Percentiles rank a stretch among this genome's conserved stretches.
These are phyloP conservation scores for Pezicula radicicola DNA, from an alignment of 2,329 filamentous ascomycete species.

Conservation along the genomic window DNA sequence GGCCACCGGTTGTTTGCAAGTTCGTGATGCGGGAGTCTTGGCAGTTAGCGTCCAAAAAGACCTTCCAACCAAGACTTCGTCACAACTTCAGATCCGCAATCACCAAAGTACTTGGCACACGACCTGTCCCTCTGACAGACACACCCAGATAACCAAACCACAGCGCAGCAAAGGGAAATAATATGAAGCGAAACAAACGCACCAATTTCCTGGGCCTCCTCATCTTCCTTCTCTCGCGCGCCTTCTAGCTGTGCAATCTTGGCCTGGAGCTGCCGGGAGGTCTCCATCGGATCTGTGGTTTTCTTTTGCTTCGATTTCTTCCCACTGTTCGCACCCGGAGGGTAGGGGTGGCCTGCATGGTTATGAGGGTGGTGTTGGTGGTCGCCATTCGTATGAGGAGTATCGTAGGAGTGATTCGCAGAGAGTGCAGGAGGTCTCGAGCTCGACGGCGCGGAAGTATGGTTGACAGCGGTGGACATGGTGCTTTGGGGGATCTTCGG, in stretches of 20 bases:
- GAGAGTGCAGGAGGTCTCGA: conserved; percentile 24
- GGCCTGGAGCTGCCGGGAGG: conserved; percentile 85
- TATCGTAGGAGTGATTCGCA: conserved; percentile 24
- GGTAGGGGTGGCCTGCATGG: conserved; percentile 37
- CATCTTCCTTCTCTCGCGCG: conserved; percentile 90
- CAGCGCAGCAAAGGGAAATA: not conserved
- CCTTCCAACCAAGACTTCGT: not conserved
- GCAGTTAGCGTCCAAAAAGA: too few relatives aligned
- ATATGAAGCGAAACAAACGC: conserved; percentile 35
- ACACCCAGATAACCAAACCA: not conserved
- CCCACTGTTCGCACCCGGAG: conserved; percentile 46
- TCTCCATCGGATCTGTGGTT: conserved; percentile 78
- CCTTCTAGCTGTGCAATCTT: conserved; percentile 95
- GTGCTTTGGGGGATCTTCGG: conserved; percentile 7
- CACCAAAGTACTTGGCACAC: not conserved
- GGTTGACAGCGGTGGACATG: conserved; percentile 31
- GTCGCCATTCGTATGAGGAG: conserved; percentile 26
- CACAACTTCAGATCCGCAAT: not conserved
- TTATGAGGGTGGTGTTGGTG: conserved; percentile 36
- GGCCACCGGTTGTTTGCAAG: too few relatives aligned
- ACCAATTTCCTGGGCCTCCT: conserved; percentile 89
- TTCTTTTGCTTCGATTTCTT: conserved; percentile 89
- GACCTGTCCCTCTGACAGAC: not conserved
- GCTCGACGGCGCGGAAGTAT: conserved; percentile 32
- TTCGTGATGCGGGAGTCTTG: too few relatives aligned